Evolutionary conservation across 1,139 yeast species (phyloP).

Genomic region (Candida sanyaensis): DNA sequence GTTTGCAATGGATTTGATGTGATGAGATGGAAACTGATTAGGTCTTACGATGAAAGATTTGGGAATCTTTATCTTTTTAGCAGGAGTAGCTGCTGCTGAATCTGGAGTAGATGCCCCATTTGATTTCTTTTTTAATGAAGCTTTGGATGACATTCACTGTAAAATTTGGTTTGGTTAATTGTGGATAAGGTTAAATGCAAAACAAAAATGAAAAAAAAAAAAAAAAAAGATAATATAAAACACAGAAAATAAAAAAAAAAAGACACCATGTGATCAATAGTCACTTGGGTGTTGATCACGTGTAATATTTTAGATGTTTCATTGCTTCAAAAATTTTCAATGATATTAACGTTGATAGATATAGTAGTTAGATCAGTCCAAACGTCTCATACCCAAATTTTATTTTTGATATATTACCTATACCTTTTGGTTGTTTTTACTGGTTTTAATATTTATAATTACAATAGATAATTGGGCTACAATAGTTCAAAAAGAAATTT

Average conservation of each 20-base stretch:
- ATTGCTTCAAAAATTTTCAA: too few relatives aligned
- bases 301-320: too few relatives aligned
- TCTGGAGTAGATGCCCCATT: constrained; percentile 18
- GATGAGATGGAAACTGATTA: constrained; percentile 21
- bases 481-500: too few relatives aligned
- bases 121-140: constrained; percentile 27
- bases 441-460: too few relatives aligned
- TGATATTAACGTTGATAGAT: too few relatives aligned
- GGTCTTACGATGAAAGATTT: constrained; percentile 64
- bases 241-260: background rate
- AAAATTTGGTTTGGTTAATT: background rate
- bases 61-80: constrained; percentile 48
- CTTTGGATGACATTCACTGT: constrained; percentile 30
- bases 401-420: too few relatives aligned
- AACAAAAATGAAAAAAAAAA: background rate
- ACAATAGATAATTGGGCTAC: too few relatives aligned
- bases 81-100: constrained; percentile 19
- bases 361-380: too few relatives aligned
- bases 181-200: background rate
- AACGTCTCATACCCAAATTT: too few relatives aligned
- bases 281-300: too few relatives aligned
- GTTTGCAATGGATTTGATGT: constrained; percentile 35
- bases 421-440: too few relatives aligned
- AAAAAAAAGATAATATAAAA: background rate
- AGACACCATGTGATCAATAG: too few relatives aligned